Evolutionary conservation across 2,329 filamentous ascomycete genomes (phyloP).

Genomic region (Aureobasidium sp.): DNA sequence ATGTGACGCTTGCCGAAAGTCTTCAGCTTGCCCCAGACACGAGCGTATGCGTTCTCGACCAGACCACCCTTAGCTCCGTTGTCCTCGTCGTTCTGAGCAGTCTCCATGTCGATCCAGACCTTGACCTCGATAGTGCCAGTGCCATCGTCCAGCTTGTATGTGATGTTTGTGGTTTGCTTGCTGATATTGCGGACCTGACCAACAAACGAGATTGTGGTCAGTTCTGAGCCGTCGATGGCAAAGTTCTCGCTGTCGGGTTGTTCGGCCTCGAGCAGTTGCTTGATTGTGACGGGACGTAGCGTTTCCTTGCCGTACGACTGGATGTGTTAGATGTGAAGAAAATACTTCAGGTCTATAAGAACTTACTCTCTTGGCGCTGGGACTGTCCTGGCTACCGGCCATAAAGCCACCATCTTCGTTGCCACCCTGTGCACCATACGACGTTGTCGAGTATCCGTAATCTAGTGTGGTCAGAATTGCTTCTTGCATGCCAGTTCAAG

Average conservation of each 20-base stretch:
- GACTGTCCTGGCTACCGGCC: slow-evolving; percentile 36
- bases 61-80: slow-evolving; percentile 44
- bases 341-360: neutral
- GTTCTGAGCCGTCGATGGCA: slow-evolving; percentile 67
- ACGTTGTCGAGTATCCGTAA: slow-evolving; percentile 46
- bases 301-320: slow-evolving; percentile 70
- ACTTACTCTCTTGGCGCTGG: slow-evolving; percentile 27
- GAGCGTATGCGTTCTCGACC: slow-evolving; percentile 68
- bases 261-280: slow-evolving; percentile 79
- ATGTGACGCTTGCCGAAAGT: slow-evolving; percentile 77
- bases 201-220: slow-evolving; percentile 74
- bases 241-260: slow-evolving; percentile 65
- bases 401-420: slow-evolving; percentile 54
- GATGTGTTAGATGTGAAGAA: neutral
- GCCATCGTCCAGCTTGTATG: slow-evolving; percentile 89
- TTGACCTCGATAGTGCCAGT: slow-evolving; percentile 89
- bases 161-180: slow-evolving; percentile 82
- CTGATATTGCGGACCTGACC: slow-evolving; percentile 84
- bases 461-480: slow-evolving; percentile 15
- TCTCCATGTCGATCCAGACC: slow-evolving; percentile 66
- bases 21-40: slow-evolving; percentile 78
- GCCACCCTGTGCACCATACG: slow-evolving; percentile 47
- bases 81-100: slow-evolving; percentile 38
- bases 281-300: slow-evolving; percentile 87
- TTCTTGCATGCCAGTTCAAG: neutral